Base-by-base conservation (phyloP, 495 filamentous ascomycete species). In the Daldinia grandis region DNA sequence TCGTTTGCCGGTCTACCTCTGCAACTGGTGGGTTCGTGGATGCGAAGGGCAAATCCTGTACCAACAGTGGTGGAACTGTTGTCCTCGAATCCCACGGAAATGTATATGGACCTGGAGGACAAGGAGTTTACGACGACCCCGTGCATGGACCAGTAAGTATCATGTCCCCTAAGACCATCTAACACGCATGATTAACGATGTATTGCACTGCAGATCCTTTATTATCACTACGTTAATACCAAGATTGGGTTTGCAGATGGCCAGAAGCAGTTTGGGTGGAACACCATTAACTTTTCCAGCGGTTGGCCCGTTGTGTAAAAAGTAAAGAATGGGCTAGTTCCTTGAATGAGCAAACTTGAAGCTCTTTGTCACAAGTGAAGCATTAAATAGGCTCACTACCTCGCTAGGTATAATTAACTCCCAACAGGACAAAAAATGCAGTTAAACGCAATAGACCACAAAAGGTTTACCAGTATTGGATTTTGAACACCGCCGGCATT, bases 91-190 rank as follows among this genome's bases (percentile, higher is more conserved):
- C 81, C 12, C 88, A 92, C 62, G 87, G 79, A 5, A 84, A 82
- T 58, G 85, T 91, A 5, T 94, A 92, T 71, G 91, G 85, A 3
- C 90, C 91, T 5, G 91, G 91, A 40, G 91, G 91, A 19, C 88
- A 91, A 84, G 80, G 78, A 19, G 82, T 85, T 1, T 79, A 80
- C 33, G 38, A 76, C 40, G 80, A 81, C 55, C 75, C 76, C 15
- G 69, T 40, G 0, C 57, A 76, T 50, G 78, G 80, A 21, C 77
- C 77, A 50, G 78, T 79, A 25, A 75, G 79, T 73, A 47, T 17
- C n/a, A 37, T 33, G 42, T 42, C 82, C 1, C 76, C 63, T 7
- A 67, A 19, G 31, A 35, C 9, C 4, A 17, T 28, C 14, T 58
- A 0, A 6, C 25, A 15, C 8, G 12, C 0, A 28, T 58, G 5